Conservation (phyloP, 768 basidiomycete genomes). For the Tephrocybe sp. region DNA sequence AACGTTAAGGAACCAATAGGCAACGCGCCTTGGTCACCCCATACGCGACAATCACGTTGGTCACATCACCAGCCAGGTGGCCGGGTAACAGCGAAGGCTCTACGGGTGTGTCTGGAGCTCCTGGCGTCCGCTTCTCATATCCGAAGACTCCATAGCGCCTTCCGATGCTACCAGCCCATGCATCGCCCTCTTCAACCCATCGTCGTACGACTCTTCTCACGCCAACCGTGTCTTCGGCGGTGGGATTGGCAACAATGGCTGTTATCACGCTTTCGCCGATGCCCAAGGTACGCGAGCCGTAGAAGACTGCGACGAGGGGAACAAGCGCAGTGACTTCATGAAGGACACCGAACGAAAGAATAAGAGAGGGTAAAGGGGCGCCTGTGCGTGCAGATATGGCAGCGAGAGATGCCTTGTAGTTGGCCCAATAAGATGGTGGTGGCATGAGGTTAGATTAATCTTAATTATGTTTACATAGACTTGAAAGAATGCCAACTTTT, state of each 20-base stretch:
- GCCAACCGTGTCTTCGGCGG: conserved; percentile 32
- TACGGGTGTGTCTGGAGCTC: conserved; percentile 23
- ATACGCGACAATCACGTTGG: conserved; percentile 84
- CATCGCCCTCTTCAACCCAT: conserved; percentile 81
- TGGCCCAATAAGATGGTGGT: conserved; percentile 33
- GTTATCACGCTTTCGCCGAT: conserved; percentile 67
- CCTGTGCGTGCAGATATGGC: conserved; percentile 68
- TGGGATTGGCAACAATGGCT: conserved; percentile 24
- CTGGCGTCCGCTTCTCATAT: conserved; percentile 52
- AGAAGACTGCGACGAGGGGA: conserved; percentile 76
- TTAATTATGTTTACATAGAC: no score
- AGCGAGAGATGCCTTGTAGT: conserved; percentile 55
- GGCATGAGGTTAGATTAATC: not conserved
- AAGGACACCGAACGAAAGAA: conserved; percentile 76
- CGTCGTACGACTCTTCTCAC: conserved; percentile 39
- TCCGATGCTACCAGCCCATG: conserved; percentile 70
- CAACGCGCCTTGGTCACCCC: conserved; percentile 67
- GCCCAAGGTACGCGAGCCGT: conserved; percentile 61
- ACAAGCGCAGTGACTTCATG: conserved; percentile 85
- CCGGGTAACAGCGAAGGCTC: conserved; percentile 30
- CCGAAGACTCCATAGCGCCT: conserved; percentile 81
- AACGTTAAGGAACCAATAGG: not conserved
- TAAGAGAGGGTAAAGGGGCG: conserved; percentile 73
- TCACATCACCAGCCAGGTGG: conserved; percentile 69
- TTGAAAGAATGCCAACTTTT: not conserved